These are phyloP conservation scores for Psilocybe subaeruginosa DNA, from an alignment of 768 basidiomycete species.

Conservation along the genomic window DNA sequence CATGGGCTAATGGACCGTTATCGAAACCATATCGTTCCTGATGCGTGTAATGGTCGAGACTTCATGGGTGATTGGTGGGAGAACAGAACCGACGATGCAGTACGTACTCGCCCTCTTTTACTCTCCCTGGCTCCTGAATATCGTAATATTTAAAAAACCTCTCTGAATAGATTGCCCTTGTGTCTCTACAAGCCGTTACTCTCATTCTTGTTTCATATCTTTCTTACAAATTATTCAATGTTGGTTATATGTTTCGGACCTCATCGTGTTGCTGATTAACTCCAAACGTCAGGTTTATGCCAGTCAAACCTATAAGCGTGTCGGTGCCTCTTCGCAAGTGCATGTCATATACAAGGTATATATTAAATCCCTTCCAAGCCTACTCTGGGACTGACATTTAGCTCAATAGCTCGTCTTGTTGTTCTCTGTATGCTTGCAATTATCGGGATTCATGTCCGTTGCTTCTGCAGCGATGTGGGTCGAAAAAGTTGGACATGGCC, in stretches of 20 bases:
- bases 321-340: constrained; percentile 48
- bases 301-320: constrained; percentile 46
- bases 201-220: constrained; percentile 39
- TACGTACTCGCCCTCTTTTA: constrained; percentile 24
- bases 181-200: constrained; percentile 39
- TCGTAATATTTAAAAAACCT: neutral
- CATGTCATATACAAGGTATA: constrained; percentile 50
- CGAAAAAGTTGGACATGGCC: constrained; percentile 42
- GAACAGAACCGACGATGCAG: constrained; percentile 33
- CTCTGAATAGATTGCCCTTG: constrained; percentile 36
- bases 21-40: constrained; percentile 33
- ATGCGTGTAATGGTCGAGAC: constrained; percentile 44
- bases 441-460: constrained; percentile 52
- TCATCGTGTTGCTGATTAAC: neutral
- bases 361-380: neutral
- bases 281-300: constrained; percentile 39
- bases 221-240: constrained; percentile 46
- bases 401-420: constrained; percentile 43
- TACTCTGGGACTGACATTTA: constrained; percentile 16
- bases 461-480: constrained; percentile 53
- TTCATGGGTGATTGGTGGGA: constrained; percentile 48
- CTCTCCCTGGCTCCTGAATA: neutral
- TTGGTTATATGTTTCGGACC: constrained; percentile 18
- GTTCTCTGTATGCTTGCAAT: constrained; percentile 50
- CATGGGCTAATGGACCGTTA: constrained; percentile 33